These are phyloP conservation scores for Globisporangium ultimum DNA, from an alignment of 352 stramenopile genomes.

Conservation along the genomic window DNA sequence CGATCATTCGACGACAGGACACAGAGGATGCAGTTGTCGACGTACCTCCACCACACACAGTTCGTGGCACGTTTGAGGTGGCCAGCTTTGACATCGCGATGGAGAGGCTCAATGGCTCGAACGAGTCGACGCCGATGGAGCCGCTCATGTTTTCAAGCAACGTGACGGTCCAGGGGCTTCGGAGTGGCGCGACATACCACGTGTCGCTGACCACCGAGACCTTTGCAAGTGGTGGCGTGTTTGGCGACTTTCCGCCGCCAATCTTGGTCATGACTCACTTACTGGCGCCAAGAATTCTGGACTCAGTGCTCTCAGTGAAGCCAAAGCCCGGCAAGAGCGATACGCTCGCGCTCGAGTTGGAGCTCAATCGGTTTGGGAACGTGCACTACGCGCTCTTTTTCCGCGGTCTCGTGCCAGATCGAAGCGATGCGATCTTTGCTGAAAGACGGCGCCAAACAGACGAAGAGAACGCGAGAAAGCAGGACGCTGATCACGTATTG, in stretches of 20 bases:
- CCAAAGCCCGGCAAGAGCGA: constrained; percentile 39
- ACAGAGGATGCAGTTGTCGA: not conserved
- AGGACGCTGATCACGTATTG: not conserved
- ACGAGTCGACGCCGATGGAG: constrained; percentile 59
- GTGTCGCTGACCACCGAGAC: constrained; percentile 79
- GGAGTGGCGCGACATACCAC: constrained; percentile 57
- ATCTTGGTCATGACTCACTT: constrained; percentile 65
- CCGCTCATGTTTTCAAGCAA: constrained; percentile 59
- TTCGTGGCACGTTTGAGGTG: constrained; percentile 49
- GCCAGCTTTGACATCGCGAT: constrained; percentile 40
- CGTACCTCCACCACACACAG: constrained; percentile 24
- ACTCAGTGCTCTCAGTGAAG: constrained; percentile 26
- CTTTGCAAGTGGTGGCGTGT: constrained; percentile 52
- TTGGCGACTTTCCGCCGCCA: constrained; percentile 67
- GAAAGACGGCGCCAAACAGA: not conserved
- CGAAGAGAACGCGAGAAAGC: constrained; percentile 15
- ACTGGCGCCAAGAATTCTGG: constrained; percentile 35
- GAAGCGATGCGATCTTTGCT: constrained; percentile 18
- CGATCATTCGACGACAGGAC: constrained; percentile 24
- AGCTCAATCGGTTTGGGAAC: constrained; percentile 53
- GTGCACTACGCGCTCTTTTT: constrained; percentile 81
- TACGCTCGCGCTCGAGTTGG: constrained; percentile 49
- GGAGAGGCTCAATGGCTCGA: constrained; percentile 71
- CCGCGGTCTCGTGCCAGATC: constrained; percentile 40
- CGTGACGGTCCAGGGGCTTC: constrained; percentile 39